A percentile compares a stretch with the other conserved stretches of the same genome.
Evolutionary conservation across 2,329 filamentous ascomycete species (phyloP).

Genomic region (Aspergillus arachidicola): DNA sequence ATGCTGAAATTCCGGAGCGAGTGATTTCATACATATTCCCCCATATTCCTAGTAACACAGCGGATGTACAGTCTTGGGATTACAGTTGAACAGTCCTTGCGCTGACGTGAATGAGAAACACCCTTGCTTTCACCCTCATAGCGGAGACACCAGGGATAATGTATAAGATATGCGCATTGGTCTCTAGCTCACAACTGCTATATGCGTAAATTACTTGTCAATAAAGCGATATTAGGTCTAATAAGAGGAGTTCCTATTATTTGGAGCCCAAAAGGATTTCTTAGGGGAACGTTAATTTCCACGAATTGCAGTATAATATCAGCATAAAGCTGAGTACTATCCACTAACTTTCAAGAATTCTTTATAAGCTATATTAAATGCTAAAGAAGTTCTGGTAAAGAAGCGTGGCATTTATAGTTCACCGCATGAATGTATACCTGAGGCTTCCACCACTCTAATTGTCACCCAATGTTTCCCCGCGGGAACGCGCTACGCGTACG

Average conservation of each 20-base stretch:
- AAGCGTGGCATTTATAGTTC: neutral
- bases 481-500: constrained; percentile 39
- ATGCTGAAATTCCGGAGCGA: neutral
- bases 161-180: neutral
- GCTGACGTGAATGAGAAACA: neutral
- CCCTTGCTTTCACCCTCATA: neutral
- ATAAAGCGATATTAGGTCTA: neutral
- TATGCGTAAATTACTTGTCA: neutral
- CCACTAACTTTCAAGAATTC: neutral
- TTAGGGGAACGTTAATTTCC: neutral
- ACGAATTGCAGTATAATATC: neutral
- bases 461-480: constrained; percentile 33
- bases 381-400: neutral
- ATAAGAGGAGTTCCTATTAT: too few relatives aligned
- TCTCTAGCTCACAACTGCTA: neutral
- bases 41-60: too few relatives aligned
- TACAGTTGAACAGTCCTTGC: neutral
- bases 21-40: neutral
- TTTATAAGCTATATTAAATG: neutral
- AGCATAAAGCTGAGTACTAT: neutral
- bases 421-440: constrained; percentile 20
- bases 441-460: constrained; percentile 25
- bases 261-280: neutral
- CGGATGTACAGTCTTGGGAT: neutral
- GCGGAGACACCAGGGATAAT: neutral